Base-by-base conservation (phyloP, 495 filamentous ascomycete species). In the Penicillium canariense region DNA sequence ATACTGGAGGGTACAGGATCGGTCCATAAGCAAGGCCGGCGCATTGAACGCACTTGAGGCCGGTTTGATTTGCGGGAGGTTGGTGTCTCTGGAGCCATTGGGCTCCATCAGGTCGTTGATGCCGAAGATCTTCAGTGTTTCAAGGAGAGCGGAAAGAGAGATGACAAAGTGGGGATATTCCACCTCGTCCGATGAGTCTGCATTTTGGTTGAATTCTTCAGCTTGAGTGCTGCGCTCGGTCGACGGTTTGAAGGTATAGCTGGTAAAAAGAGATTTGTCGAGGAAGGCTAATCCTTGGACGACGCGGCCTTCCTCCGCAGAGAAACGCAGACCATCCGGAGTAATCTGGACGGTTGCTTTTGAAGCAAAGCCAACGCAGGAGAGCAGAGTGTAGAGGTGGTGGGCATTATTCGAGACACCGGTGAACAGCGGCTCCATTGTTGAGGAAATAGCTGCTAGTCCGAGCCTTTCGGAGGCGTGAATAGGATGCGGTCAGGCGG, bases 101-200 rank as follows among this genome's bases (percentile, higher is more conserved):
- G 79, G 72, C 48, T 83, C 79, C 30, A 77, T 72, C n/a, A 81
- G 65, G 59, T 96, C 90, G 39, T 84, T 84, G 54, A 90, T 81
- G 43, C 88, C 87, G 65, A 97, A 93, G 35, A 98, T 96, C 61
- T 96, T 92, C 25, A 98, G 79, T 8, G 91, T 96, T 75, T 98
- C 94, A 38, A 98, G 82, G 8, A 98, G 80, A 34, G 93, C 88
- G 1, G 87, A 78, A 34, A 98, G 80, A 10, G 90, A 93, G 55
- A 97, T 86, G 54, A 90, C 87, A 66, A 97, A 97, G 69, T 48
- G 75, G 70, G 61, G 75, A 48, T 72, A 70, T 7, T 59, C 31
- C 25, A 63, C 52, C n/a, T 60, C 58, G 15, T 77, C 67, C 28
- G 67, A 54, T 22, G 64, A 61, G 26, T 74, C 67, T 11, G 61